Evolutionary conservation across 202 grass and related monocot species (phyloP).

Genomic region (Zoysia matrella): DNA sequence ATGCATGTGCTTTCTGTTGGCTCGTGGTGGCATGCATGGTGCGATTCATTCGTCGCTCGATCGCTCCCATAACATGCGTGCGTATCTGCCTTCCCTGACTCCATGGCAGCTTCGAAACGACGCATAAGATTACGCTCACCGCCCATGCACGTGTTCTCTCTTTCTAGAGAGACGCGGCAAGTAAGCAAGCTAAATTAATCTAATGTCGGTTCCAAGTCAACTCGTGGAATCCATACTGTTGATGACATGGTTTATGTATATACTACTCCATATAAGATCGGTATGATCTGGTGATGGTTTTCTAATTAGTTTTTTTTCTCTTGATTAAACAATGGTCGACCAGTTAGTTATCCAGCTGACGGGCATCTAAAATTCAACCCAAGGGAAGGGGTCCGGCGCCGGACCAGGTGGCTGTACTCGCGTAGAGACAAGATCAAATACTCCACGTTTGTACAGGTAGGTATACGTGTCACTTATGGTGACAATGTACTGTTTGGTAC

Average conservation of each 20-base stretch:
- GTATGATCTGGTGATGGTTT: background rate
- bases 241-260: background rate
- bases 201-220: constrained; percentile 20
- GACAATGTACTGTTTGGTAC: background rate
- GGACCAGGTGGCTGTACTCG: background rate
- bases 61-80: background rate
- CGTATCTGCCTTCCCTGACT: no score
- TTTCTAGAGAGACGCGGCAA: no score
- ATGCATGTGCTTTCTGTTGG: constrained; percentile 25
- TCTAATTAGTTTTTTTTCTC: background rate
- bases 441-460: constrained; percentile 29
- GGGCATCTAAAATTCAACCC: no score
- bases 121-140: constrained; percentile 9
- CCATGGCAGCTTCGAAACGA: no score
- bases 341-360: background rate
- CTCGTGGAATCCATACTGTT: constrained; percentile 15
- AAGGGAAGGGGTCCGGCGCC: background rate
- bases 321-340: background rate
- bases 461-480: constrained; percentile 3
- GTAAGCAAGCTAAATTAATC: background rate
- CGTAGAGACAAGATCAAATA: constrained; percentile 12
- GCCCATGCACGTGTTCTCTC: constrained; percentile 42
- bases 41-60: no score
- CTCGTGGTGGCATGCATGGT: background rate
- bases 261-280: background rate